Conservation (phyloP, 2,329 filamentous ascomycete species). For the Colletotrichum coccodes region DNA sequence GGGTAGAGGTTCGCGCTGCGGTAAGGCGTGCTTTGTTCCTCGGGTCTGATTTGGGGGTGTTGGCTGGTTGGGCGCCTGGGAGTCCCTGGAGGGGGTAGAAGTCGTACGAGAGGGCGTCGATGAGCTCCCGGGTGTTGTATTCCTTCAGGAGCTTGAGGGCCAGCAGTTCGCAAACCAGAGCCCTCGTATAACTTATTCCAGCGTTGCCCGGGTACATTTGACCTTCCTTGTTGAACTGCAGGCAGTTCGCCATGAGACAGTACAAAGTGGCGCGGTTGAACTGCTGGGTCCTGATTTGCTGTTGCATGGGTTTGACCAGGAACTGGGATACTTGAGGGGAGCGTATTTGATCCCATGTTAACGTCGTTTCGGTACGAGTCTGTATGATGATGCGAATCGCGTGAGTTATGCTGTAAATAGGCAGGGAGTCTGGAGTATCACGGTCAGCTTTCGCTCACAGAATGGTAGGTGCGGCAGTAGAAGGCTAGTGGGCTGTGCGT, state of each 20-base stretch:
- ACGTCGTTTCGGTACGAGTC: constrained; percentile 87
- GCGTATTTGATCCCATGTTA: constrained; percentile 94
- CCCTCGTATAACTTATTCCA: constrained; percentile 84
- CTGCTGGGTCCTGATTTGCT: constrained; percentile 84
- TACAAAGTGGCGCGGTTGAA: constrained; percentile 90
- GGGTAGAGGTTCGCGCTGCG: constrained; percentile 83
- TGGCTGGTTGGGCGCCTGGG: constrained; percentile 55
- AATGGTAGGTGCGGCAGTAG: background rate
- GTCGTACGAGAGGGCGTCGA: constrained; percentile 94
- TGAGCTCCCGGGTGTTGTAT: constrained; percentile 87
- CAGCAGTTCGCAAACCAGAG: constrained; percentile 89
- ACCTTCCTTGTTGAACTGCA: constrained; percentile 92
- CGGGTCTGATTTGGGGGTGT: constrained; percentile 47
- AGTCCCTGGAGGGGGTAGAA: constrained; percentile 92
- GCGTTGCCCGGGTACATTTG: constrained; percentile 85
- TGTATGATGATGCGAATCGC: constrained; percentile 87
- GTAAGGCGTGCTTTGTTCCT: constrained; percentile 60
- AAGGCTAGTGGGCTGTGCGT: constrained; percentile 36
- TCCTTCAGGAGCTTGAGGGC: constrained; percentile 92
- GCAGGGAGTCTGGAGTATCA: constrained; percentile 75
- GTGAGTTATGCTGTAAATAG: constrained; percentile 91
- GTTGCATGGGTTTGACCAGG: constrained; percentile 93
- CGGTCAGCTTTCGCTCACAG: background rate
- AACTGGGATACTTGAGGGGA: constrained; percentile 98
- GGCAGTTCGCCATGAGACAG: constrained; percentile 90